Percentiles rank a stretch among this genome's conserved stretches.
These are phyloP conservation scores for Macadamia integrifolia DNA, from an alignment of 164 flowering plant genomes.

Conservation along the genomic window DNA sequence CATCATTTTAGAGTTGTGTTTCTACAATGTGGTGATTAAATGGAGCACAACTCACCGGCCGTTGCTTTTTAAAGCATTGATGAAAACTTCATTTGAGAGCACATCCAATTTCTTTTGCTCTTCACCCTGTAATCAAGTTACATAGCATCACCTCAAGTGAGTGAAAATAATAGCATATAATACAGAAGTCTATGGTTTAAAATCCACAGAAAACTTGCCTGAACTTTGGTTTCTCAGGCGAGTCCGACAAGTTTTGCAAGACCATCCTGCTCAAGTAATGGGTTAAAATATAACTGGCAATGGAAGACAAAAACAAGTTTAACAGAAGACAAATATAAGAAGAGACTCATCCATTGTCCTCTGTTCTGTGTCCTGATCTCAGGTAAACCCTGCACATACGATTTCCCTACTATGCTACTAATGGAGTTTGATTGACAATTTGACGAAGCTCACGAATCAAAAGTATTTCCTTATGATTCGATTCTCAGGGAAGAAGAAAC, in stretches of 20 bases:
- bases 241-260: slow-evolving; percentile 87
- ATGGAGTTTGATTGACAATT: too few relatives aligned
- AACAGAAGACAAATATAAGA: not conserved
- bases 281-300: too few relatives aligned
- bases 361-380: not conserved
- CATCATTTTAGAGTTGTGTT: too few relatives aligned
- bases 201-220: too few relatives aligned
- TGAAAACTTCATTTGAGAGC: slow-evolving; percentile 89
- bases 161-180: too few relatives aligned
- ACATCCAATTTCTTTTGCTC: slow-evolving; percentile 98
- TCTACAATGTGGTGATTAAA: not conserved
- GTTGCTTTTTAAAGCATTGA: slow-evolving; percentile 91
- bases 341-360: not conserved
- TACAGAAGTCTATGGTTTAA: too few relatives aligned
- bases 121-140: slow-evolving; percentile 59
- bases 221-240: too few relatives aligned
- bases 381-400: not conserved
- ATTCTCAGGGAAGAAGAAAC: too few relatives aligned
- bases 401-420: not conserved
- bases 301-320: not conserved
- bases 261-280: slow-evolving; percentile 67
- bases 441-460: too few relatives aligned
- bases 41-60: slow-evolving; percentile 59
- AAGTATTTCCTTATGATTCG: too few relatives aligned
- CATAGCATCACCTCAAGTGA: not conserved